Conservation (phyloP, 225 moss, liverwort and hornwort species). For the Sphagnum tenellum region DNA sequence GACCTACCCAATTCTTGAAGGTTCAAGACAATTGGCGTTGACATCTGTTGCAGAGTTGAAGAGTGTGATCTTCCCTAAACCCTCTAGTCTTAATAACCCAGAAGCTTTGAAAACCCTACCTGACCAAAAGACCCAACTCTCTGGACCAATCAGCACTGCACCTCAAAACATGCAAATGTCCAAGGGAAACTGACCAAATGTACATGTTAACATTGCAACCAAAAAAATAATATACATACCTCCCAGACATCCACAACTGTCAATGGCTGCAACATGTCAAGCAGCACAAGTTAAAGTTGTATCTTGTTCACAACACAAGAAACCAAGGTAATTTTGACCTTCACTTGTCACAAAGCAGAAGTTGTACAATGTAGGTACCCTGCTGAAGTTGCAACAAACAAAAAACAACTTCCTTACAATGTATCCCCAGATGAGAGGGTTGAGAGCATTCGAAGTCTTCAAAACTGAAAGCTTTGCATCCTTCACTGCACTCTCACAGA, state of each 20-base stretch:
- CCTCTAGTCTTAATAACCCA: too few species aligned
- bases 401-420: conserved; percentile 26
- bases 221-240: conserved; percentile 3
- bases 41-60: too few species aligned
- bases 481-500: conserved; percentile 13
- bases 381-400: not conserved
- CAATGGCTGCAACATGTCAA: conserved; percentile 11
- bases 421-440: conserved; percentile 71
- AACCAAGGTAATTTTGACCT: not conserved
- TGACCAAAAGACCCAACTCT: too few species aligned
- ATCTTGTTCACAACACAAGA: not conserved
- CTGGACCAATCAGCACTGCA: not conserved
- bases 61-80: not conserved
- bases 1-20: too few species aligned
- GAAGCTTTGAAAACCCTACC: not conserved
- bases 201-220: not conserved
- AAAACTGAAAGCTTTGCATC: conserved; percentile 53
- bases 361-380: not conserved
- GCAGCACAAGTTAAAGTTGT: not conserved
- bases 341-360: not conserved
- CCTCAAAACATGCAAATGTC: too few species aligned
- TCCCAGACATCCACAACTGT: conserved; percentile 35
- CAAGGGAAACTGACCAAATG: not conserved
- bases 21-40: too few species aligned
- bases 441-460: conserved; percentile 70